Evolutionary conservation across 148 eudicot species (phyloP), one percentile per base, ranked within the genome.

Genomic region (Nepenthes gracilis): DNA sequence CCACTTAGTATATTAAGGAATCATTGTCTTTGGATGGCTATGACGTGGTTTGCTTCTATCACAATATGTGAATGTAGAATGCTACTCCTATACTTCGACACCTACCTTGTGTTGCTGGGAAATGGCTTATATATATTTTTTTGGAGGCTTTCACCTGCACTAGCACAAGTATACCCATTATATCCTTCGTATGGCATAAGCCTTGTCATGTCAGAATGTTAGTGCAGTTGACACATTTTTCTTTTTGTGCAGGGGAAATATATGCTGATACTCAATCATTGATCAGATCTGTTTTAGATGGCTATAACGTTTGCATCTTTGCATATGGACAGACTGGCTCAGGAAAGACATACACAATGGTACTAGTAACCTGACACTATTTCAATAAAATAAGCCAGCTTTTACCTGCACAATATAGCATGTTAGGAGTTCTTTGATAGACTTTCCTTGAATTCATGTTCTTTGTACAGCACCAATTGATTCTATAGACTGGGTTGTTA

Each of bases 311-410:
- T 58, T 93, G 98, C 64, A 93, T 93, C 63, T 93, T 93, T 71
- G 98, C 98, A 9, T 93, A 93, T 62, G 98, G 98, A 58, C 98
- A 93, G 62, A 93, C 98, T 35, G 98, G 98, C 57, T 93, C 98
- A n/a, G 98, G 98, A 58, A 93, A 93, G 73, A 93, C 98, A 15
- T 93, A 84, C 70, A 93, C 98, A 50, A 93, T 93, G 98, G 98
- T 93, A 86, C 12, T 2, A 11, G 6, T 11, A 49, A 49, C 40
- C 40, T 55, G 43, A 23, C 23, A 23, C 23, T 23, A 23, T 23
- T 23, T 23, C 23, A 8, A 35, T 59, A 36, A 8, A 40, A 40
- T 40, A 40, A 3, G 8, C 8, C 8, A 8, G 45, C 45, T 0
- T 40, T 8, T 40, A 40, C 8, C 45, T 40, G 8, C 45, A 3